phyloP scores from a whole-genome alignment of 805 yeast species.

The Sungouiozyma ichnusensis region DNA sequence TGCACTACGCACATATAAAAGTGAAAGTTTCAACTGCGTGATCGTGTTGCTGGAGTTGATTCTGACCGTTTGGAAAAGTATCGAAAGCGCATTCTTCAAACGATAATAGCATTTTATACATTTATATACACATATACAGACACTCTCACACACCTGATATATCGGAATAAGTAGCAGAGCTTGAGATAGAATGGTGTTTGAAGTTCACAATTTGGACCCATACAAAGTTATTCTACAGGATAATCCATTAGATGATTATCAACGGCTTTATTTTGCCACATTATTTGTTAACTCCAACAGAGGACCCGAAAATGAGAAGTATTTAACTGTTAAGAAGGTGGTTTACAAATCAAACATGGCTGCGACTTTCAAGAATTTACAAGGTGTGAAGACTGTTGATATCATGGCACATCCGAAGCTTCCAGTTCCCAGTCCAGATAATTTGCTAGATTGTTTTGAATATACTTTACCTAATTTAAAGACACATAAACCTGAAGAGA shows the following conservation, averaged over 20 bases:
- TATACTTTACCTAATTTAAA: conserved; percentile 21
- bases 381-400: conserved; percentile 2
- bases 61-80: no score
- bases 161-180: background rate
- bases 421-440: conserved; percentile 2
- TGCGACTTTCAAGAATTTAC: conserved; percentile 7
- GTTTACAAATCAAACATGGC: conserved; percentile 20
- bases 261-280: conserved; percentile 20
- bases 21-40: no score
- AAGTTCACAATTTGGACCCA: conserved; percentile 8
- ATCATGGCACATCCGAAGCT: background rate
- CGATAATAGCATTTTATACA: no score
- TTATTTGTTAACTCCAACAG: conserved; percentile 4
- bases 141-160: no score
- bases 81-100: no score
- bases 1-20: no score
- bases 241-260: conserved; percentile 26
- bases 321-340: conserved; percentile 7
- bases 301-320: background rate
- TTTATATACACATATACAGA: no score
- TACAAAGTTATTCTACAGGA: conserved; percentile 10
- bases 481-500: background rate
- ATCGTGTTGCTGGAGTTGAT: no score
- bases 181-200: background rate
- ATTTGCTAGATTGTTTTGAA: conserved; percentile 21